Conservation (phyloP, 2,329 filamentous ascomycete genomes). For the Beauveria bassiana region DNA sequence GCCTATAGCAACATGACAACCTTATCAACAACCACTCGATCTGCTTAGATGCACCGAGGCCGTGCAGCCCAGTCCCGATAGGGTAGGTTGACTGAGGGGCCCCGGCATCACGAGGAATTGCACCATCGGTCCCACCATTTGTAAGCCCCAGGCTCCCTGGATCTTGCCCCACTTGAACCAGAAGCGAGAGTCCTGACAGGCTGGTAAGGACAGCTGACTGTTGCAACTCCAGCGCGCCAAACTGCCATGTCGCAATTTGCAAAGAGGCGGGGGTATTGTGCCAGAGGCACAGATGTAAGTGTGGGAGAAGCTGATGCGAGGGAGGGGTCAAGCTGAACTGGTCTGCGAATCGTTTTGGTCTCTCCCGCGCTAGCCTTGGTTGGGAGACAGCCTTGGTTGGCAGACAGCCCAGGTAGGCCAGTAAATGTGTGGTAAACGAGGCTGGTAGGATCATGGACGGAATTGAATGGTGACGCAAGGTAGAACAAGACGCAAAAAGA, state of each 20-base stretch:
- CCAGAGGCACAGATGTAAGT: conserved; percentile 9
- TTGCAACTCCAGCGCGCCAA: neutral
- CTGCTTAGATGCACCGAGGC: neutral
- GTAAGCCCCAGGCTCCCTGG: conserved; percentile 25
- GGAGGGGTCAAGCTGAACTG: neutral
- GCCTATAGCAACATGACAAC: conserved; percentile 1
- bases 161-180: conserved; percentile 10
- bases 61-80: conserved; percentile 1
- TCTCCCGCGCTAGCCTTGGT: neutral
- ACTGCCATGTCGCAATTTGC: conserved; percentile 9
- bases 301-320: conserved; percentile 1
- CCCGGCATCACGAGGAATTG: conserved; percentile 52
- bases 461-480: neutral
- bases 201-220: neutral
- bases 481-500: neutral
- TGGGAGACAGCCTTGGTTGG: neutral
- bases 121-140: conserved; percentile 45
- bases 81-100: conserved; percentile 3
- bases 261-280: conserved; percentile 11
- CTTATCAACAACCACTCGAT: conserved; percentile 5
- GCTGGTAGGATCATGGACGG: neutral
- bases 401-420: neutral
- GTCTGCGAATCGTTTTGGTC: neutral
- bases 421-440: neutral
- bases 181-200: conserved; percentile 1